These are phyloP conservation scores for Aspergillus leporis DNA, from an alignment of 495 filamentous ascomycete genomes.

Conservation along the genomic window DNA sequence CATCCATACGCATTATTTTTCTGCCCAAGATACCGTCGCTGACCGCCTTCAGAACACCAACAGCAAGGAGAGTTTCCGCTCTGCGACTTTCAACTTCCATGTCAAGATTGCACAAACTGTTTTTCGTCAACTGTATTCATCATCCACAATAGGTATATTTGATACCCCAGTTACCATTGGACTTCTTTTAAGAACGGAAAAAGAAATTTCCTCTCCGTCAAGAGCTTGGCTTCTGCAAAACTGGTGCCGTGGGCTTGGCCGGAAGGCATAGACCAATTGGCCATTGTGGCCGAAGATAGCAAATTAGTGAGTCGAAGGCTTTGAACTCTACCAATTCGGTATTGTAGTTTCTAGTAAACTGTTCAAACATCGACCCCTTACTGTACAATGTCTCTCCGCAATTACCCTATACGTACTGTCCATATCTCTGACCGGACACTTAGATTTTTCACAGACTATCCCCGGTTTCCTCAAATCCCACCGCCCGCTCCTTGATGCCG, in stretches of 20 bases:
- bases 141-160: neutral
- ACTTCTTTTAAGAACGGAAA: neutral
- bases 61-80: neutral
- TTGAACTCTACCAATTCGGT: neutral
- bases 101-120: neutral
- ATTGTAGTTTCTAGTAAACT: neutral
- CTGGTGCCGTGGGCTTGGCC: neutral
- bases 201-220: neutral
- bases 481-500: neutral
- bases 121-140: neutral
- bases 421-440: neutral
- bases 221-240: neutral
- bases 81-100: neutral
- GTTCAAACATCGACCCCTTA: neutral
- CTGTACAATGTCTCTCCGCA: neutral
- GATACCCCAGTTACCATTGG: neutral
- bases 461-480: neutral
- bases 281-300: neutral
- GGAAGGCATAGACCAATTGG: neutral
- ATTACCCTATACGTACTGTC: neutral
- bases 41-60: conserved; percentile 15
- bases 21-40: conserved; percentile 10
- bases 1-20: conserved; percentile 4
- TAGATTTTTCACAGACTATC: neutral
- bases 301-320: neutral